Percentiles rank a stretch among this genome's conserved stretches.
These are phyloP conservation scores for Esteya vermicola DNA, from an alignment of 2,329 filamentous ascomycete species.

Conservation along the genomic window DNA sequence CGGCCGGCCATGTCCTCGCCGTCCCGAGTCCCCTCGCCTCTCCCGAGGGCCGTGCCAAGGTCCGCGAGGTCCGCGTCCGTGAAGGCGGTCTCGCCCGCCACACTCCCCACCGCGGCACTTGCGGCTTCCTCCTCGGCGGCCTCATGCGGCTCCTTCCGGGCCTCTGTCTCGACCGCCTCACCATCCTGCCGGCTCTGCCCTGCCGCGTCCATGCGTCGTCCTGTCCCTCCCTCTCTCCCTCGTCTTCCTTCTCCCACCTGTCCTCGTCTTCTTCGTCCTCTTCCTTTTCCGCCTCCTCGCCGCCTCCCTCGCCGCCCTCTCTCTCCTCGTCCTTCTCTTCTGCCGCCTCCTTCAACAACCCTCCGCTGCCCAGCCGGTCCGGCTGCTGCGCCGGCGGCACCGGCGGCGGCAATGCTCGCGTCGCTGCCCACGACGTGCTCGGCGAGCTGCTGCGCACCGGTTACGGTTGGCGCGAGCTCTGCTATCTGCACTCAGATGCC, in stretches of 20 bases:
- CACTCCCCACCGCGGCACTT: conserved; percentile 3
- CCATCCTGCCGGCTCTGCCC: conserved; percentile 8
- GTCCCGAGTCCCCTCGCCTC: conserved; percentile 1
- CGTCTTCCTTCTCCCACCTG: too few species aligned
- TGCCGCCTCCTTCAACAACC: too few species aligned
- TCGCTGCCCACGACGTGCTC: conserved; percentile 8
- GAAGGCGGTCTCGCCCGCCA: conserved; percentile 6
- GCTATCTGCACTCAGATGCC: conserved; percentile 11
- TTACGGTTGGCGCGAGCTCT: conserved; percentile 11
- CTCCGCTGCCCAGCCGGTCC: too few species aligned
- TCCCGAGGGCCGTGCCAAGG: conserved; percentile 5
- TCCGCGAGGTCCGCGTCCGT: conserved; percentile 11
- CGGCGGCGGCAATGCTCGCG: neutral
- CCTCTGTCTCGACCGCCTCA: conserved; percentile 10
- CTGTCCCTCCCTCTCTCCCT: too few species aligned
- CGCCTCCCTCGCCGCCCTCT: too few species aligned
- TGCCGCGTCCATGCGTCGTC: conserved; percentile 6
- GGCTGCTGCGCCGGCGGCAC: neutral
- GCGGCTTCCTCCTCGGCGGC: conserved; percentile 8
- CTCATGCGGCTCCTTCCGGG: conserved; percentile 11
- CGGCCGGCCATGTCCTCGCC: too few species aligned
- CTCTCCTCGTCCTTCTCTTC: too few species aligned
- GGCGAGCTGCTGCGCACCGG: conserved; percentile 9
- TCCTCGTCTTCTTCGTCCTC: too few species aligned
- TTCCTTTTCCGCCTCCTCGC: too few species aligned